Percentiles rank a stretch among this genome's conserved stretches.
These are phyloP conservation scores for Neurospora sp. DNA, from an alignment of 495 filamentous ascomycete genomes.

Conservation along the genomic window DNA sequence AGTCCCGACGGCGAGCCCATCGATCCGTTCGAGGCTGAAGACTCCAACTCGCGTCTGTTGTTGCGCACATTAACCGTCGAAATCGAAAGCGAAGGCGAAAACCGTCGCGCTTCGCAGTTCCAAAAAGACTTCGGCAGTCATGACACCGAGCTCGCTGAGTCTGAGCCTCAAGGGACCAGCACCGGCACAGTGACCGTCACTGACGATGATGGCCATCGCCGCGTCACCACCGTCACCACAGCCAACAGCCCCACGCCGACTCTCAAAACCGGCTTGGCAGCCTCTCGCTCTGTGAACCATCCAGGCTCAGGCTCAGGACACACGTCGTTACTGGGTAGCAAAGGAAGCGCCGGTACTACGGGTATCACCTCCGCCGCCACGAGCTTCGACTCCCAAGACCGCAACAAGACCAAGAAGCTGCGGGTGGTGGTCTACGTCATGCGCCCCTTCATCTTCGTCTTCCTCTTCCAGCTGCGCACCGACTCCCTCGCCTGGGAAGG, in stretches of 20 bases:
- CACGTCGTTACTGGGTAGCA: background rate
- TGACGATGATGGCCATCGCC: constrained; percentile 7
- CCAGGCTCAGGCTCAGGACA: background rate
- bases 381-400: constrained; percentile 36
- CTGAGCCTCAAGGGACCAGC: background rate
- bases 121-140: constrained; percentile 36
- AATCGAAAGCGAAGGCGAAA: constrained; percentile 28
- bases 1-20: constrained; percentile 8
- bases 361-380: background rate
- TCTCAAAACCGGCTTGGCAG: background rate
- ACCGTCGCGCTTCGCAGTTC: constrained; percentile 25
- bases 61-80: constrained; percentile 42
- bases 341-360: background rate
- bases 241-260: background rate
- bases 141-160: constrained; percentile 19
- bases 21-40: constrained; percentile 13
- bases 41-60: constrained; percentile 30
- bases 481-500: constrained; percentile 53
- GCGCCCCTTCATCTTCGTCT: constrained; percentile 82
- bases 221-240: constrained; percentile 2
- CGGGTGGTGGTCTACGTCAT: constrained; percentile 65
- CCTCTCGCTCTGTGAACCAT: background rate
- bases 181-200: background rate
- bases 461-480: constrained; percentile 69
- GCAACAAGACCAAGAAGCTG: constrained; percentile 45